These are phyloP conservation scores for Fomitopsis pinicola DNA, from an alignment of 1,284 basidiomycete genomes.

Conservation along the genomic window DNA sequence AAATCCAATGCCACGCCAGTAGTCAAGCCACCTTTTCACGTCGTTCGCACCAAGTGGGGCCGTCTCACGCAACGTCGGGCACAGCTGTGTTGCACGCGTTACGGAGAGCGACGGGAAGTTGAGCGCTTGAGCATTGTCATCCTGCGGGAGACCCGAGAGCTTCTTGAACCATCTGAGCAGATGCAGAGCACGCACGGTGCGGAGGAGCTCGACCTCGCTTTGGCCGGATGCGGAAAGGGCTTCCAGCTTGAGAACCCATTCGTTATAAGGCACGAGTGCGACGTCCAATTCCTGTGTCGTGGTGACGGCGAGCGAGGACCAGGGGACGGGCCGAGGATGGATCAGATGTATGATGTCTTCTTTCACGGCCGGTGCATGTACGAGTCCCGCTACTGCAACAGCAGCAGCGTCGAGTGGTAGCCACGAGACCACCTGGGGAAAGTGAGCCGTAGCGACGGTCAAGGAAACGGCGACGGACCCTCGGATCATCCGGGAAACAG, in stretches of 20 bases:
- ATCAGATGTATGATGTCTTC: slow-evolving; percentile 24
- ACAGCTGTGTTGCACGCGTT: not conserved
- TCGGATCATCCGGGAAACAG: not conserved
- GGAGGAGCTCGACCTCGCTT: not conserved
- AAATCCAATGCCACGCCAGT: not conserved
- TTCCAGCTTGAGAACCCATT: slow-evolving; percentile 18
- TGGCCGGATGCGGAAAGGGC: not conserved
- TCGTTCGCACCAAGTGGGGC: not conserved
- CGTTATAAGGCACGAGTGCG: slow-evolving; percentile 17
- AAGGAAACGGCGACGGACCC: slow-evolving; percentile 12
- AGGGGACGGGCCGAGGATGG: slow-evolving; percentile 23
- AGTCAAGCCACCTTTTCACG: not conserved
- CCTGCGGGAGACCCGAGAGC: not conserved
- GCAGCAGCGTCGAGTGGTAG: slow-evolving; percentile 22
- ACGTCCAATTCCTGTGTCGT: slow-evolving; percentile 15
- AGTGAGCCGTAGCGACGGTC: slow-evolving; percentile 11
- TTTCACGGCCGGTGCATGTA: slow-evolving; percentile 9
- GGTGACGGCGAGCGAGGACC: slow-evolving; percentile 14
- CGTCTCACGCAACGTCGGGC: not conserved
- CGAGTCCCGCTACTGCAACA: slow-evolving; percentile 19
- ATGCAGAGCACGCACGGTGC: not conserved
- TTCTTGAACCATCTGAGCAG: not conserved
- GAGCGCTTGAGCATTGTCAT: not conserved
- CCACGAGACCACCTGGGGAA: slow-evolving; percentile 19
- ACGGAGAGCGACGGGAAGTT: not conserved